phyloP scores from a whole-genome alignment of 768 basidiomycete species.

The Mycena maculata region DNA sequence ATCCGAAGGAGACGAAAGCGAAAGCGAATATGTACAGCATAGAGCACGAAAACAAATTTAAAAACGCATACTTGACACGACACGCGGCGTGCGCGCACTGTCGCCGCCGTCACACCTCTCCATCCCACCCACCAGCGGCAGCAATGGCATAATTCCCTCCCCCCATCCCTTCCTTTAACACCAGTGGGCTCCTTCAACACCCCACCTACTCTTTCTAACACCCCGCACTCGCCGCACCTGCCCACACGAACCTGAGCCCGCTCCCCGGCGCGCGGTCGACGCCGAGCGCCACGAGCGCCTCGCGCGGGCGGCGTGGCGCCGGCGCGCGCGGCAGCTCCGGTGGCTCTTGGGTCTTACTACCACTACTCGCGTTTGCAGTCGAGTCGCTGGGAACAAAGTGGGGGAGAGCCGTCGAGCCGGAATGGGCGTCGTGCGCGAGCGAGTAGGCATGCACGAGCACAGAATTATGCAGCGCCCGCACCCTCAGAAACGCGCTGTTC shows the following conservation, averaged over 20 bases:
- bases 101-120: too few relatives aligned
- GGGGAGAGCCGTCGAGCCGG: too few relatives aligned
- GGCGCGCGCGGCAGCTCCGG: background rate
- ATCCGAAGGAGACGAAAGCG: too few relatives aligned
- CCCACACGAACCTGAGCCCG: slow-evolving; percentile 25
- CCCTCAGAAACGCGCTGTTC: slow-evolving; percentile 33
- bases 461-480: slow-evolving; percentile 31
- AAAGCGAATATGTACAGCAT: too few relatives aligned
- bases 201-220: background rate
- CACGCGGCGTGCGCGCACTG: too few relatives aligned
- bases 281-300: slow-evolving; percentile 23
- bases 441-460: background rate
- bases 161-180: too few relatives aligned
- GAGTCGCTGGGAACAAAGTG: background rate
- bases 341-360: background rate
- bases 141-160: too few relatives aligned
- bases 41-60: too few relatives aligned
- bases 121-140: too few relatives aligned
- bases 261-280: slow-evolving; percentile 26
- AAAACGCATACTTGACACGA: too few relatives aligned
- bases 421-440: background rate
- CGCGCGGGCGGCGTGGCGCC: slow-evolving; percentile 12
- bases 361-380: background rate
- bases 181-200: too few relatives aligned
- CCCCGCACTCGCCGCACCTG: slow-evolving; percentile 7